A percentile compares a stretch with the other conserved stretches of the same genome.
phyloP scores from a whole-genome alignment of 2,329 filamentous ascomycete species.

The Dothideomycetes sp. region DNA sequence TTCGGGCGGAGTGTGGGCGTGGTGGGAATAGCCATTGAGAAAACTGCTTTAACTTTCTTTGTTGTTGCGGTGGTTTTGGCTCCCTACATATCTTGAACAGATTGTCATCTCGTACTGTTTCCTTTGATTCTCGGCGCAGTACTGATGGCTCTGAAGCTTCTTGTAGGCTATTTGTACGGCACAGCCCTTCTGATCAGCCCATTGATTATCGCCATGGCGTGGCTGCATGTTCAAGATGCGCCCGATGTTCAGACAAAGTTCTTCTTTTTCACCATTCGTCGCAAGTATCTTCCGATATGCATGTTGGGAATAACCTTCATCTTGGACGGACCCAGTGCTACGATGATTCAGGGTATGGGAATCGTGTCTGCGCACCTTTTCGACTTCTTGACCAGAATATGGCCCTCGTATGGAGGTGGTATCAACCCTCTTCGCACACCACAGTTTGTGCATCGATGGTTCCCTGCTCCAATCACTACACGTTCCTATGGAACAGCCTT shows the following conservation, averaged over 20 bases:
- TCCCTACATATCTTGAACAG: conserved; percentile 48
- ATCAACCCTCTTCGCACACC: conserved; percentile 69
- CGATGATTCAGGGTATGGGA: conserved; percentile 63
- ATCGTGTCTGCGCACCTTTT: conserved; percentile 80
- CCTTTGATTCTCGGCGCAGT: neutral
- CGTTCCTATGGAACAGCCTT: conserved; percentile 57
- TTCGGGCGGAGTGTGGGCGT: conserved; percentile 39
- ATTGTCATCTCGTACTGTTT: conserved; percentile 1
- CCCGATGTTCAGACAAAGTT: conserved; percentile 66
- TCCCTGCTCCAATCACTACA: conserved; percentile 42
- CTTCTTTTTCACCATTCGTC: conserved; percentile 74
- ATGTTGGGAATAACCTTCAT: conserved; percentile 70
- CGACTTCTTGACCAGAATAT: conserved; percentile 81
- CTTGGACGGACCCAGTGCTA: conserved; percentile 47
- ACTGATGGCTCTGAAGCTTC: conserved; percentile 14
- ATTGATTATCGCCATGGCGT: conserved; percentile 69
- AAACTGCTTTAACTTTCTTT: conserved; percentile 46
- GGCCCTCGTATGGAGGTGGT: conserved; percentile 81
- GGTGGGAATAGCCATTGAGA: conserved; percentile 45
- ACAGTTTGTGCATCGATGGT: conserved; percentile 57
- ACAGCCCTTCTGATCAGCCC: conserved; percentile 44
- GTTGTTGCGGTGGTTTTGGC: conserved; percentile 48
- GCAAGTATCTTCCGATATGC: conserved; percentile 70
- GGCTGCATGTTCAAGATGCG: conserved; percentile 81
- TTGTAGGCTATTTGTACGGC: conserved; percentile 40